Conservation (phyloP, 345 rosid species). For the Salix exigua region DNA sequence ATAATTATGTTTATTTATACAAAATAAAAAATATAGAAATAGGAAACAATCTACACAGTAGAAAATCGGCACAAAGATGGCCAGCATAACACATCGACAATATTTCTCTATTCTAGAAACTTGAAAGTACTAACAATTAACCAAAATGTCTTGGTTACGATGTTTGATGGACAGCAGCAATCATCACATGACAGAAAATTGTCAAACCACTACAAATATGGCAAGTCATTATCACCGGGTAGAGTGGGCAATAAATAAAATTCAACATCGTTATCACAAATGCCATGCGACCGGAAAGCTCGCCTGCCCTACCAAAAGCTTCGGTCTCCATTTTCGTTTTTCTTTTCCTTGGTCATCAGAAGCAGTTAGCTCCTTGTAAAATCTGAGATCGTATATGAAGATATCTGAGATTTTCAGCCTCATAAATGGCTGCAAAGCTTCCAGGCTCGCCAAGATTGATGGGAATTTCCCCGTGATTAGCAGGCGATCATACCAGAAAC, state of each 20-base stretch:
- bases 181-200: background rate
- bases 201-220: slow-evolving; percentile 17
- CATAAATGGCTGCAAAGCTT: background rate
- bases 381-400: background rate
- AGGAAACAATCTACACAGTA: too few species aligned
- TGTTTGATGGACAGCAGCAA: background rate
- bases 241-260: background rate
- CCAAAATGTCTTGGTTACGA: background rate
- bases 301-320: slow-evolving; percentile 28
- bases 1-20: too few species aligned
- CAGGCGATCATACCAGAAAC: slow-evolving; percentile 17
- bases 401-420: background rate
- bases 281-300: slow-evolving; percentile 23
- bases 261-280: background rate
- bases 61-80: too few species aligned
- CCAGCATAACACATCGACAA: too few species aligned
- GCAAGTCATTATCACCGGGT: slow-evolving; percentile 6
- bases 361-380: background rate
- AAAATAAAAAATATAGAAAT: too few species aligned
- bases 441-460: slow-evolving; percentile 25
- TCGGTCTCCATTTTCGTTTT: slow-evolving; percentile 15
- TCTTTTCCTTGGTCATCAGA: background rate
- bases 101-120: too few species aligned
- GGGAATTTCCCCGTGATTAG: slow-evolving; percentile 24
- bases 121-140: slow-evolving; percentile 1